Conservation (phyloP, 2,329 filamentous ascomycete species). For the Clonostachys solani region DNA sequence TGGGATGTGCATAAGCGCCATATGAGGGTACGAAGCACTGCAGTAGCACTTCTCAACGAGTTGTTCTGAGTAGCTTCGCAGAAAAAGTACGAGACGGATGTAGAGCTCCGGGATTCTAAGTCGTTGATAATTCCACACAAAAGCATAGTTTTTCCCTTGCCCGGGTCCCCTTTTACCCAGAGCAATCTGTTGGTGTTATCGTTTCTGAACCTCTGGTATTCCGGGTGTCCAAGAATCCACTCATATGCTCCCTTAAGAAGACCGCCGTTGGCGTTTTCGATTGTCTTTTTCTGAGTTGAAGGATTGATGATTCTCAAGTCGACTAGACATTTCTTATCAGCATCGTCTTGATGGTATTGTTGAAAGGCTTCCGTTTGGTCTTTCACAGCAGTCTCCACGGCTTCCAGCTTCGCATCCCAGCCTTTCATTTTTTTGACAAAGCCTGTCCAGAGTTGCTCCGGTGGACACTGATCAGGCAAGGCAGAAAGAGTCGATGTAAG, state of each 20-base stretch:
- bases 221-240: conserved; percentile 24
- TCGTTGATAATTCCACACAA: conserved; percentile 23
- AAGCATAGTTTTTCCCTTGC: conserved; percentile 40
- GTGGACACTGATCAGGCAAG: too few species aligned
- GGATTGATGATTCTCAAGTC: conserved; percentile 17
- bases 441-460: too few species aligned
- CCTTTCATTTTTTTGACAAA: too few species aligned
- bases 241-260: conserved; percentile 20
- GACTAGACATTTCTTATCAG: neutral
- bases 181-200: conserved; percentile 14
- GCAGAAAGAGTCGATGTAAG: too few species aligned
- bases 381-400: neutral
- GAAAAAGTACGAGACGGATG: conserved; percentile 27
- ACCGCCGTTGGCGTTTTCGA: conserved; percentile 26
- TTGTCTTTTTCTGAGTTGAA: conserved; percentile 23
- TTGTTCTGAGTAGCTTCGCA: conserved; percentile 37
- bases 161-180: conserved; percentile 30
- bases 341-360: neutral
- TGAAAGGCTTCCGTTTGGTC: neutral
- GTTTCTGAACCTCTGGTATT: conserved; percentile 11
- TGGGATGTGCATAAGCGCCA: conserved; percentile 28
- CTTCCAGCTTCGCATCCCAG: neutral
- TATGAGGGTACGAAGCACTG: conserved; percentile 36
- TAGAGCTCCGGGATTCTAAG: neutral
- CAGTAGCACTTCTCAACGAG: conserved; percentile 13